Evolutionary conservation across 140 eudicot species (phyloP).

Genomic region (Eryngium alpinum): DNA sequence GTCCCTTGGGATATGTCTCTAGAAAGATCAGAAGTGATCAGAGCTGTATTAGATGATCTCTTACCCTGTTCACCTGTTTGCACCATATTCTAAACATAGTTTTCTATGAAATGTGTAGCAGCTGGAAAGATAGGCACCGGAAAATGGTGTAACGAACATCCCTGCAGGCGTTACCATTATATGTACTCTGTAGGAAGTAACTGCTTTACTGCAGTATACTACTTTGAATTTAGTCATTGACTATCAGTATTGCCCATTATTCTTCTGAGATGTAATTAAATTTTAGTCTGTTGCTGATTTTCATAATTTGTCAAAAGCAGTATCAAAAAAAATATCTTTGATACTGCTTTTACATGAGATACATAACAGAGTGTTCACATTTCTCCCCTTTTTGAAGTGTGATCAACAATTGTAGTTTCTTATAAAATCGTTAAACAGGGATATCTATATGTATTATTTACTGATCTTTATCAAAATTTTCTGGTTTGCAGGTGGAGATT

Average conservation of each 20-base stretch:
- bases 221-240: not conserved
- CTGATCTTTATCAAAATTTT: constrained; percentile 13
- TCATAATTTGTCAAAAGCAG: not conserved
- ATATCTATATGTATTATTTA: not conserved
- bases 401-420: not conserved
- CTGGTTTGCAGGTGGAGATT: constrained; percentile 70
- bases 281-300: not conserved
- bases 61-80: not conserved
- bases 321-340: not conserved
- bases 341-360: not conserved
- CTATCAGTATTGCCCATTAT: not conserved
- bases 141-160: not conserved
- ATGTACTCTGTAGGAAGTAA: not conserved
- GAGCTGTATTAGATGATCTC: no score
- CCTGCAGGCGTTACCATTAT: not conserved
- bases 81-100: not conserved
- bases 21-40: no score
- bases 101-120: not conserved
- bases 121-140: not conserved
- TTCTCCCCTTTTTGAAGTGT: not conserved
- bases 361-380: not conserved
- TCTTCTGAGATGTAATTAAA: not conserved
- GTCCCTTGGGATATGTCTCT: not conserved
- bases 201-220: not conserved
- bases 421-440: not conserved